Percentiles rank a stretch among this genome's conserved stretches.
Evolutionary conservation across 176 grass and related monocot species (phyloP).

Genomic region (Otatea glauca): DNA sequence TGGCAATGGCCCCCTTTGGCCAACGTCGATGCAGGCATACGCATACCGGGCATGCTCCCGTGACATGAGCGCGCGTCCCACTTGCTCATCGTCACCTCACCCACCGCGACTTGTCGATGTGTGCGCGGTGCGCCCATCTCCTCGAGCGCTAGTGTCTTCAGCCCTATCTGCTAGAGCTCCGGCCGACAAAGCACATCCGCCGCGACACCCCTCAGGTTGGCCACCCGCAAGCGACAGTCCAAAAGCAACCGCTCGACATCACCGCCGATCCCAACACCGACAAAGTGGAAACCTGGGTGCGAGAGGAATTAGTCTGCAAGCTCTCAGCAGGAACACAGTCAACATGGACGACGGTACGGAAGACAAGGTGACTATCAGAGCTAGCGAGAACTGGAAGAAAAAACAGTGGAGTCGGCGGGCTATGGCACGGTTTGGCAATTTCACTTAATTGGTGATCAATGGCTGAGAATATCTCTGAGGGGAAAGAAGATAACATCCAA

Average conservation of each 20-base stretch:
- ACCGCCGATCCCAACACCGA: constrained; percentile 48
- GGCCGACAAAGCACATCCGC: constrained; percentile 29
- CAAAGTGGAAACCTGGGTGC: constrained; percentile 43
- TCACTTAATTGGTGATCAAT: too few species aligned
- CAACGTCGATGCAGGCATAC: constrained; percentile 60
- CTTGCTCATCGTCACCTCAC: constrained; percentile 9
- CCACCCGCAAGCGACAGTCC: constrained; percentile 34
- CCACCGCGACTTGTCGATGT: constrained; percentile 34
- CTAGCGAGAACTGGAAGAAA: too few species aligned
- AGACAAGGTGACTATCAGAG: constrained; percentile 44
- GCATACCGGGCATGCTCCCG: constrained; percentile 49
- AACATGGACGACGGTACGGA: constrained; percentile 40
- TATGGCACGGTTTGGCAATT: too few species aligned
- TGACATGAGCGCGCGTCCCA: not conserved
- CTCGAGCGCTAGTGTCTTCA: constrained; percentile 41
- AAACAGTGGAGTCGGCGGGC: too few species aligned
- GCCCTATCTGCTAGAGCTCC: constrained; percentile 37
- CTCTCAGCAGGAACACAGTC: constrained; percentile 25
- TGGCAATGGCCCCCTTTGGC: too few species aligned
- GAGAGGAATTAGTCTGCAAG: constrained; percentile 45
- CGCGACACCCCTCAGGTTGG: constrained; percentile 18
- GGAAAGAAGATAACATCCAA: too few species aligned
- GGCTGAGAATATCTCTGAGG: too few species aligned
- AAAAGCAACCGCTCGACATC: constrained; percentile 44
- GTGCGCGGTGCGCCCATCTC: constrained; percentile 32